Evolutionary conservation across 768 basidiomycete species (phyloP).

Genomic region (Leccinum olivaceopallidum): DNA sequence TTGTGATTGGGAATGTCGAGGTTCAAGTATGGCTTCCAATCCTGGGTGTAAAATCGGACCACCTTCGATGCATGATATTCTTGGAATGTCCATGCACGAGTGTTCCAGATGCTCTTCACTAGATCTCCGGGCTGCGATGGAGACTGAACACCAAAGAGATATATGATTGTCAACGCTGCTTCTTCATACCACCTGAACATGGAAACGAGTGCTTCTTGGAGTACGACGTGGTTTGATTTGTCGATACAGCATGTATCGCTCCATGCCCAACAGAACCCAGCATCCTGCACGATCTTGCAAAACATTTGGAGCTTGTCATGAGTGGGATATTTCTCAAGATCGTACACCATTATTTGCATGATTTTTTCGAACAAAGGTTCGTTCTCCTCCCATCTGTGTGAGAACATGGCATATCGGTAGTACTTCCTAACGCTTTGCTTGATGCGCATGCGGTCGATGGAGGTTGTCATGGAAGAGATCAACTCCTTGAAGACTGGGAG

Average conservation of each 20-base stretch:
- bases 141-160: not conserved
- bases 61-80: not conserved
- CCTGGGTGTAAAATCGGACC: not conserved
- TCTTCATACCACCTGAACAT: not conserved
- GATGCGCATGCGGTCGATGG: not conserved
- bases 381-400: not conserved
- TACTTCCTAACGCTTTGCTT: not conserved
- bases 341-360: not conserved
- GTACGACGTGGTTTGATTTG: not conserved
- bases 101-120: not conserved
- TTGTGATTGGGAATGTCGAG: not conserved
- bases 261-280: not conserved
- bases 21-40: not conserved
- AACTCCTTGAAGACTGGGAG: not conserved
- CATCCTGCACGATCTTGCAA: not conserved
- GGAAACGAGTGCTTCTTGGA: not conserved
- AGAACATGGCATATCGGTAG: not conserved
- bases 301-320: not conserved
- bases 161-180: not conserved
- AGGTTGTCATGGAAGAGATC: not conserved
- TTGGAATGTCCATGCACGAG: not conserved
- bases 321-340: not conserved
- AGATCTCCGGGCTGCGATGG: not conserved
- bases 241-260: not conserved
- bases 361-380: not conserved